Evolutionary conservation across 1,284 basidiomycete genomes (phyloP).

Genomic region (Anthracocystis setariae): DNA sequence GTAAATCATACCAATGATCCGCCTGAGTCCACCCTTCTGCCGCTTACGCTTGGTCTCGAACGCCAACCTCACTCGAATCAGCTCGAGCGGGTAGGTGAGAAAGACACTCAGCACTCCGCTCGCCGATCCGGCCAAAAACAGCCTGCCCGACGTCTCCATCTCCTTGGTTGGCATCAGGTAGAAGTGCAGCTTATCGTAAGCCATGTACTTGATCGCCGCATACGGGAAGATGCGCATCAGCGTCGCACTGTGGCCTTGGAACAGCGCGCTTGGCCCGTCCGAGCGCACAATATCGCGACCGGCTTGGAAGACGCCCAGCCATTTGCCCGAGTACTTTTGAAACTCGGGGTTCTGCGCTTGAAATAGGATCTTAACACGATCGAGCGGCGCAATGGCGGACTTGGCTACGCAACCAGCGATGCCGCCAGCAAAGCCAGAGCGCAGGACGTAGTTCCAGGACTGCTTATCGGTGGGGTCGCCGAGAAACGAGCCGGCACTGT

Average conservation of each 20-base stretch:
- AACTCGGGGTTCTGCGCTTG: conserved; percentile 97
- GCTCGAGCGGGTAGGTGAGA: conserved; percentile 92
- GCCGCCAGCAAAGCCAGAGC: conserved; percentile 88
- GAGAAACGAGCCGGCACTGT: conserved; percentile 15
- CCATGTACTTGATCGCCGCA: conserved; percentile 97
- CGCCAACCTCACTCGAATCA: conserved; percentile 94
- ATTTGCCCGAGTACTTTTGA: conserved; percentile 85
- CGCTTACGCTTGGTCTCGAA: conserved; percentile 76
- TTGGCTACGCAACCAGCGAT: conserved; percentile 95
- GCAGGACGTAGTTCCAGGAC: conserved; percentile 79
- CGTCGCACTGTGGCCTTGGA: conserved; percentile 95
- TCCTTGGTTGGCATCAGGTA: conserved; percentile 84
- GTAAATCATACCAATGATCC: conserved; percentile 63
- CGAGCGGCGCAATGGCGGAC: conserved; percentile 94
- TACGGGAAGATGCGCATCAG: conserved; percentile 84
- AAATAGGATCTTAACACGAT: conserved; percentile 98
- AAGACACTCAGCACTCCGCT: conserved; percentile 89
- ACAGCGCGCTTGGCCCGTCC: conserved; percentile 80
- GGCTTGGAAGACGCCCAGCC: conserved; percentile 85
- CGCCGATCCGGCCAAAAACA: conserved; percentile 86
- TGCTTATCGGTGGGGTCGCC: conserved; percentile 70
- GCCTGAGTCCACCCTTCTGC: conserved; percentile 54
- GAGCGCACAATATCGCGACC: conserved; percentile 80
- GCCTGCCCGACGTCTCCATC: conserved; percentile 80
- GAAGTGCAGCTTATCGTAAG: conserved; percentile 87